Percentiles rank a stretch among this genome's conserved stretches.
phyloP scores from a whole-genome alignment of 2,329 filamentous ascomycete species.

The Stagonosporopsis vannaccii region DNA sequence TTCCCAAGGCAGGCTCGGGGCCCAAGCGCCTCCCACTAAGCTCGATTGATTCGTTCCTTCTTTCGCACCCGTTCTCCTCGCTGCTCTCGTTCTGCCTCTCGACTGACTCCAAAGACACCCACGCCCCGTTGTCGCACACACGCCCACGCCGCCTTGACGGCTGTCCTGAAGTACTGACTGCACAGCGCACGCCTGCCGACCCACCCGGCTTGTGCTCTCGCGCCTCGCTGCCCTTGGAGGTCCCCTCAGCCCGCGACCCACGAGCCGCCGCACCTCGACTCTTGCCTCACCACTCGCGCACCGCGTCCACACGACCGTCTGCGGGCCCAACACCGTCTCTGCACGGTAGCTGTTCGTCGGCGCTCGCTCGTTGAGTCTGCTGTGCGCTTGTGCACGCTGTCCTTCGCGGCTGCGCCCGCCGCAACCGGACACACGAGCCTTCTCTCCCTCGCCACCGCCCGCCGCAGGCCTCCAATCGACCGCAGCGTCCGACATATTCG shows the following conservation, averaged over 20 bases:
- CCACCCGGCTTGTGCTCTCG: slow-evolving; percentile 28
- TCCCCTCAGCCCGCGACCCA: slow-evolving; percentile 31
- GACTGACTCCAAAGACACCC: slow-evolving; percentile 31
- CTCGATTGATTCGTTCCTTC: slow-evolving; percentile 21
- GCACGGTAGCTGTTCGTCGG: slow-evolving; percentile 28
- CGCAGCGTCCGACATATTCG: slow-evolving; percentile 19
- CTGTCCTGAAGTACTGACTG: slow-evolving; percentile 20
- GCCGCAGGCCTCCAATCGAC: slow-evolving; percentile 18
- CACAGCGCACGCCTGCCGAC: slow-evolving; percentile 27
- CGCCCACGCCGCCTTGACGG: slow-evolving; percentile 18
- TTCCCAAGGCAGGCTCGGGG: slow-evolving; percentile 10
- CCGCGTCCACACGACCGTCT: slow-evolving; percentile 26
- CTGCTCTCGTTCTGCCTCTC: slow-evolving; percentile 21
- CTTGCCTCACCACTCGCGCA: slow-evolving; percentile 37
- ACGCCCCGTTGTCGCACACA: slow-evolving; percentile 26
- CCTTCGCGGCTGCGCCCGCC: slow-evolving; percentile 26
- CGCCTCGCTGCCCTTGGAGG: slow-evolving; percentile 35
- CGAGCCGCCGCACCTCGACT: slow-evolving; percentile 34
- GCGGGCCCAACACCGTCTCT: slow-evolving; percentile 22
- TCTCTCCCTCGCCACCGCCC: slow-evolving; percentile 28
- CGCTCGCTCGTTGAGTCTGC: slow-evolving; percentile 26
- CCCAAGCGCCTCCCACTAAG: slow-evolving; percentile 26
- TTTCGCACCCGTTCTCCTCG: slow-evolving; percentile 20
- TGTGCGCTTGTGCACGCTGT: slow-evolving; percentile 33
- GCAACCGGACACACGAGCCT: slow-evolving; percentile 40